Base-by-base conservation (phyloP, 805 yeast genomes). In the Blastobotrys terrestris region DNA sequence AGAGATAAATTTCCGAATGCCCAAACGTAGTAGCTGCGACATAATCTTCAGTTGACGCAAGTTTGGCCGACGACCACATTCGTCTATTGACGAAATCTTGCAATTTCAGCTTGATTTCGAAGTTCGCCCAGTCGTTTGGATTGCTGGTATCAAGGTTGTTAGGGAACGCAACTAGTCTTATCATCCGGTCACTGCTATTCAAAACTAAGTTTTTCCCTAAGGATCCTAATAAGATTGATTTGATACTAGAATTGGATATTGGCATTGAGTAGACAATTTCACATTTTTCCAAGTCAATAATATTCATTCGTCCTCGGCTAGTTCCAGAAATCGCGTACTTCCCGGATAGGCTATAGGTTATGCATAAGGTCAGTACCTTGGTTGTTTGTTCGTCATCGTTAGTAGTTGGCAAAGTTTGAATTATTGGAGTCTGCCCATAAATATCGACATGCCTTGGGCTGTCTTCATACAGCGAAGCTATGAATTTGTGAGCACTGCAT, bases 21-120 rank as follows among this genome's bases (percentile, higher is more conserved):
- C 95, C 96, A 65, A 80, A 83, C 0, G 96, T 86, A 0, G 95
- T 83, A 0, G 97, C 97, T 50, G 88, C 83, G n/a, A 91, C 68
- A 65, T 86, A 91, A 54, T 92, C 97, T 1, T 83, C 84, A 4
- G 81, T 79, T 53, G 83, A 80, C 58, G 87, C 86, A 69, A 87
- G 84, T 7, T 82, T 72, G 2, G 88, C 82, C 0, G 88, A 75
- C 65, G 89, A 90, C 97, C 97, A 91, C 64, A 88, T 96, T 47
- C 89, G 72, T 57, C 85, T 73, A 67, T 89, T 91, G 39, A 91
- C 95, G 47, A 88, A 88, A 67, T 91, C 97, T 67, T 90, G 96
- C 64, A 88, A 91, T 62, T 80, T 83, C 63, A 87, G 92, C 58
- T 85, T 91, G 3, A 84, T 72, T 52, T 82, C 88, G 46, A 90